These are phyloP conservation scores for Trametes meyenii DNA, from an alignment of 768 basidiomycete species.

Conservation along the genomic window DNA sequence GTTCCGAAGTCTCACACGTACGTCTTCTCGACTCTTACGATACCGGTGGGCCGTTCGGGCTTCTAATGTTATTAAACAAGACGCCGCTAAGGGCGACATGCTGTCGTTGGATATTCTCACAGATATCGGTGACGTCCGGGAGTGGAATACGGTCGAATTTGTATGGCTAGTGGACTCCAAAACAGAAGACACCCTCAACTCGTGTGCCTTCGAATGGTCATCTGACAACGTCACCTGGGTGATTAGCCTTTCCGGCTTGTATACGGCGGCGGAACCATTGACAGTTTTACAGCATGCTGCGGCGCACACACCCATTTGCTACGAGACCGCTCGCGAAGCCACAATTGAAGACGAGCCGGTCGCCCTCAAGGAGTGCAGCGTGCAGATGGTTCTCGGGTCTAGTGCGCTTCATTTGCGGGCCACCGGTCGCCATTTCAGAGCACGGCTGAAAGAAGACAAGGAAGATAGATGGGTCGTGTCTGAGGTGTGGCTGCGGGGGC, in stretches of 20 bases:
- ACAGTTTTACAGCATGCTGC: not conserved
- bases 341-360: conserved; percentile 6
- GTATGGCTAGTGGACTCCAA: conserved; percentile 40
- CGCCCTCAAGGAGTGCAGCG: conserved; percentile 22
- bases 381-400: conserved; percentile 23
- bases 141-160: conserved; percentile 32
- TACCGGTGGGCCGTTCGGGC: not conserved
- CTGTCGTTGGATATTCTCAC: conserved; percentile 43
- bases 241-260: not conserved
- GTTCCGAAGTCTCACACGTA: conserved; percentile 54
- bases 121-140: conserved; percentile 25
- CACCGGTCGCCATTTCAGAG: conserved; percentile 25
- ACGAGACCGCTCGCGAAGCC: conserved; percentile 11
- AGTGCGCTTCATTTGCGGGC: conserved; percentile 18
- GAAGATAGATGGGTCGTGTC: conserved; percentile 25
- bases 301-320: conserved; percentile 9
- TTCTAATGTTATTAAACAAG: conserved; percentile 17
- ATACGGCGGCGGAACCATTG: not conserved
- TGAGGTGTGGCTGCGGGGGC: conserved; percentile 28
- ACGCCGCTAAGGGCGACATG: conserved; percentile 40
- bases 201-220: conserved; percentile 27
- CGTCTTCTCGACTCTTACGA: conserved; percentile 24
- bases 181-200: conserved; percentile 31
- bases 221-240: conserved; percentile 30
- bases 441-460: conserved; percentile 20